Percentiles rank a stretch among this genome's conserved stretches.
Evolutionary conservation across 495 filamentous ascomycete genomes (phyloP).

Genomic region (Penicillium flavigenum): DNA sequence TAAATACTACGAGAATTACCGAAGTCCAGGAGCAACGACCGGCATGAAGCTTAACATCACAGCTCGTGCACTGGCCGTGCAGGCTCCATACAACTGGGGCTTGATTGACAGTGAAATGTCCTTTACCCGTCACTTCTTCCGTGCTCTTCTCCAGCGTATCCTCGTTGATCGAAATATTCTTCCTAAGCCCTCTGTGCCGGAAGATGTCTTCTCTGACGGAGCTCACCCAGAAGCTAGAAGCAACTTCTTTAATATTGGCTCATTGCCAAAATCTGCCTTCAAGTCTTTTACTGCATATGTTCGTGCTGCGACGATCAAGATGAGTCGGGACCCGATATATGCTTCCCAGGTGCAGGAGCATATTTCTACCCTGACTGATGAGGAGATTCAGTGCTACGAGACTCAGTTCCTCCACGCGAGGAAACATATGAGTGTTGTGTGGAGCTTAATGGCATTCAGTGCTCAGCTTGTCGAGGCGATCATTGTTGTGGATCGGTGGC

Average conservation of each 20-base stretch:
- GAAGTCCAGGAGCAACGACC: conserved; percentile 44
- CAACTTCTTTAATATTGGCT: conserved; percentile 71
- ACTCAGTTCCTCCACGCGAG: conserved; percentile 58
- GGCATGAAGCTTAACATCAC: conserved; percentile 91
- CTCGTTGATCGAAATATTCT: conserved; percentile 81
- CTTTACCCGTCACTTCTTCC: conserved; percentile 92
- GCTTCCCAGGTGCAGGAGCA: conserved; percentile 57
- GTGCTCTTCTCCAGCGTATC: conserved; percentile 86
- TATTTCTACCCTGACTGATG: conserved; percentile 65
- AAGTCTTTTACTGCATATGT: conserved; percentile 73
- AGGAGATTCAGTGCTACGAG: conserved; percentile 71
- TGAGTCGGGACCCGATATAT: conserved; percentile 57
- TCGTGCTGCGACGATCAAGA: conserved; percentile 72
- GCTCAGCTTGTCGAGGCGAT: conserved; percentile 81
- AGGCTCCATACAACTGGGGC: conserved; percentile 92
- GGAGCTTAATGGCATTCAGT: conserved; percentile 95
- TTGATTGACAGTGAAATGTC: conserved; percentile 73
- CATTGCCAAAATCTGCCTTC: conserved; percentile 77
- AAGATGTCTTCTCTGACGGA: conserved; percentile 32
- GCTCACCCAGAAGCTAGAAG: conserved; percentile 17
- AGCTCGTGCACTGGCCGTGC: conserved; percentile 92
- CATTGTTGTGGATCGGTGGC: conserved; percentile 89
- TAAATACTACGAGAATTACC: conserved; percentile 60
- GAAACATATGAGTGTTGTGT: conserved; percentile 80
- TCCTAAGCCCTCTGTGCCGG: conserved; percentile 44